Conservation (phyloP, 352 stramenopile species). For the Phytophthora hybrid region DNA sequence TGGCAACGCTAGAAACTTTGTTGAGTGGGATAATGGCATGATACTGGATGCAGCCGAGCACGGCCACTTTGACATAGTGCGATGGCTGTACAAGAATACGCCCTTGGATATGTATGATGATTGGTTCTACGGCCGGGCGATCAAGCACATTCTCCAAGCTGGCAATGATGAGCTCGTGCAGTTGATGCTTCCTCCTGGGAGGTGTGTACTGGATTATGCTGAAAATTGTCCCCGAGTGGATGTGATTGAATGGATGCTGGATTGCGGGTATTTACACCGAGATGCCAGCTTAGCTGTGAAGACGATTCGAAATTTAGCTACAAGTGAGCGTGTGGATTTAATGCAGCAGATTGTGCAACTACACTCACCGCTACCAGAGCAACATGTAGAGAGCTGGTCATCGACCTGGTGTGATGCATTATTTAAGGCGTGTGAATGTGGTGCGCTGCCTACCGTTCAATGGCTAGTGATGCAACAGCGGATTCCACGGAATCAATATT, state of each 20-base stretch:
- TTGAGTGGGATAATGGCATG: too few relatives aligned
- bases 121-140: too few relatives aligned
- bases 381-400: neutral
- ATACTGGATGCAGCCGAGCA: too few relatives aligned
- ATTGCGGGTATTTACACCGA: constrained; percentile 9
- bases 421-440: neutral
- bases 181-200: too few relatives aligned
- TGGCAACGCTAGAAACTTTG: too few relatives aligned
- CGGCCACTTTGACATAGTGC: too few relatives aligned
- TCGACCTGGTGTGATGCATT: constrained; percentile 3
- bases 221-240: neutral
- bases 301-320: constrained; percentile 14
- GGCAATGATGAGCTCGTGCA: too few relatives aligned
- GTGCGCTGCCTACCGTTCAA: neutral
- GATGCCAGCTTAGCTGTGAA: neutral
- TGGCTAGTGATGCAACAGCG: constrained; percentile 9
- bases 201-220: constrained; percentile 10
- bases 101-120: too few relatives aligned
- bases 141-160: too few relatives aligned
- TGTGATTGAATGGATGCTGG: constrained; percentile 26
- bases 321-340: constrained; percentile 1
- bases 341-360: constrained; percentile 23
- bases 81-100: too few relatives aligned
- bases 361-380: neutral
- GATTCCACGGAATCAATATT: too few relatives aligned